phyloP scores from a whole-genome alignment of 2,329 filamentous ascomycete species.

The Ophiostoma australiae region DNA sequence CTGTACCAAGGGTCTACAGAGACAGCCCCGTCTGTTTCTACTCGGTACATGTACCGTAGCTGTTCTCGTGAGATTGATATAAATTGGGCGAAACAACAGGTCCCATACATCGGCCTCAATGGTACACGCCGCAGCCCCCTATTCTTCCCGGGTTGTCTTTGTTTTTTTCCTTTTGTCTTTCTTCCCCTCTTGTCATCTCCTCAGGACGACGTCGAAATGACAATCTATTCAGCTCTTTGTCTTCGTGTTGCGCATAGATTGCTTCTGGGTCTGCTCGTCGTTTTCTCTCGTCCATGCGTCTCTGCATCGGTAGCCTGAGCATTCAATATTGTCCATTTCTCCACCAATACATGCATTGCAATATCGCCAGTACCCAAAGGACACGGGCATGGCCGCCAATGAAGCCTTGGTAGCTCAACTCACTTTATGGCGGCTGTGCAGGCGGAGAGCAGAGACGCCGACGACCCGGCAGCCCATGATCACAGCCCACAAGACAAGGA shows the following conservation, averaged over 20 bases:
- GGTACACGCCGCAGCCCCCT: neutral
- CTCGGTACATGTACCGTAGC: neutral
- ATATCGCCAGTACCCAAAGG: neutral
- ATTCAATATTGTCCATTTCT: neutral
- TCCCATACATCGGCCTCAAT: neutral
- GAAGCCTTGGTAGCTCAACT: too few species aligned
- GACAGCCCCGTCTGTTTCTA: neutral
- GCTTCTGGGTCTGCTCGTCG: neutral
- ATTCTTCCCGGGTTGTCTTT: neutral
- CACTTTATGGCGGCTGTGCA: too few species aligned
- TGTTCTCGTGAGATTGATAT: neutral
- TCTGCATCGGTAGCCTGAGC: neutral
- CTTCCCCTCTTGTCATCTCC: neutral
- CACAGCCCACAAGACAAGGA: neutral
- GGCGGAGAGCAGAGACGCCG: neutral
- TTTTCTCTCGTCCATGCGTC: neutral
- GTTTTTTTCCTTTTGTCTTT: neutral
- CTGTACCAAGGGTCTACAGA: constrained; percentile 10
- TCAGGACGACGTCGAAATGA: too few species aligned
- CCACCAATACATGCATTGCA: too few species aligned
- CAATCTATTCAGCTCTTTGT: constrained; percentile 12
- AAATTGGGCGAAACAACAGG: neutral
- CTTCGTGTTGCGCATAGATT: neutral
- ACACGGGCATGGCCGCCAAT: neutral
- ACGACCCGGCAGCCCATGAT: neutral